Base-by-base conservation (phyloP, 2,329 filamentous ascomycete species). In the Talaromyces sp. region DNA sequence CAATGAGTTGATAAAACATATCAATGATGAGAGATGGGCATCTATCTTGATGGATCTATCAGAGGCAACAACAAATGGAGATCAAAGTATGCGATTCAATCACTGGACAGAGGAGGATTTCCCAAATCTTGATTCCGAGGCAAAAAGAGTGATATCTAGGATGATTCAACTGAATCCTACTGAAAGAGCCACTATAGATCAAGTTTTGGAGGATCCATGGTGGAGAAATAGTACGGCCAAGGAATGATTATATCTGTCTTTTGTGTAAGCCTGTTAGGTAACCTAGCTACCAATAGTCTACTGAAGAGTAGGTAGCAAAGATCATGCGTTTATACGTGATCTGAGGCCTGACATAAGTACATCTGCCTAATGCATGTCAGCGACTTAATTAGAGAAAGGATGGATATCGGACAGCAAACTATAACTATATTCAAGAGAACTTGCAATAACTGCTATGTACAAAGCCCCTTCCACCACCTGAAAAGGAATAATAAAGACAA, bases 141-240 rank as follows among this genome's bases (percentile, higher is more conserved):
- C 63, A 63, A 67, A 70, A 63, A 66, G 60, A 56, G 58, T 69
- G 50, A 68, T 70, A 60, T 64, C 61, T 39, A 69, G 60, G 57
- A 70, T 70, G 66, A 68, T 60, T 45, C 67, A 70, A 46, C 65
- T 70, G 35, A 63, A 67, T 64, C 67, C 66, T 53, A 61, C 53
- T 36, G 67, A 69, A 59, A 67, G 67, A 63, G 65, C 62, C 57
- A 66, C 63, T 40, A 67, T 68, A 57, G 59, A 39, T 19, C 9
- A 61, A 51, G 53, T 61, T 37, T 45, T 63, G 43, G 48, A 60
- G 35, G 60, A 63, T 56, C 58, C 53, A 52, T 64, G 40, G 53
- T 63, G 60, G 63, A 55, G n/a, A n/a, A n/a, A n/a, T n/a, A n/a
- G n/a, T n/a, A n/a, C n/a, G n/a, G n/a, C n/a, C n/a, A n/a, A n/a